Evolutionary conservation across 2,329 filamentous ascomycete genomes (phyloP).

Genomic region (Epichloe uncinata): DNA sequence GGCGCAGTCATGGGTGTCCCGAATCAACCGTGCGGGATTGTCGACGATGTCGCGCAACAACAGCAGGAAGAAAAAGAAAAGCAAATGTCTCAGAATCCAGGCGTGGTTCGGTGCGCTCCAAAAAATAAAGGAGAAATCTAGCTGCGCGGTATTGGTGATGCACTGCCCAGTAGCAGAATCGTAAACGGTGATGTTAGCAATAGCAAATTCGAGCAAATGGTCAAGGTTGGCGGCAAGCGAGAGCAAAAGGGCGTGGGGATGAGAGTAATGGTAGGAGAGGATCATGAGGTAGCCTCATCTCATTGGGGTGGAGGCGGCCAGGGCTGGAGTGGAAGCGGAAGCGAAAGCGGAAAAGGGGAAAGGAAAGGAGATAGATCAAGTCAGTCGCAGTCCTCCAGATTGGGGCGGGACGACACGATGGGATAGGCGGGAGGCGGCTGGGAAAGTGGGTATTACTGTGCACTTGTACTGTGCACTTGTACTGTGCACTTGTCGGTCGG

Average conservation of each 20-base stretch:
- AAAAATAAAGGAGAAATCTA: not conserved
- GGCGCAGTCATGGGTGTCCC: not conserved
- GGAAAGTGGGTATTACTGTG: too few species aligned
- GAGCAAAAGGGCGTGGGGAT: not conserved
- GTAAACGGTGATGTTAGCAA: not conserved
- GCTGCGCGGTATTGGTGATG: not conserved
- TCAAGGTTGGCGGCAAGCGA: not conserved
- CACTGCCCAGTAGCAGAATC: not conserved
- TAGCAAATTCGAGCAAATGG: not conserved
- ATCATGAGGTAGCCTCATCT: not conserved
- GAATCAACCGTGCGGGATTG: not conserved
- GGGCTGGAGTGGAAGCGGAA: not conserved
- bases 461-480: too few species aligned
- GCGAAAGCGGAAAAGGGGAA: not conserved
- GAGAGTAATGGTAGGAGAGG: not conserved
- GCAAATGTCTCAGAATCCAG: not conserved
- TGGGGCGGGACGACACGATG: too few species aligned
- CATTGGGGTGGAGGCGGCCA: not conserved
- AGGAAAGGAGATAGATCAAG: conserved; percentile 5
- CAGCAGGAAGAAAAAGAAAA: not conserved
- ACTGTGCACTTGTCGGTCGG: too few species aligned
- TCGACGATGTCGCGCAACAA: not conserved
- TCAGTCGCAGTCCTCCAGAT: too few species aligned
- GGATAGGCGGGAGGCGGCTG: too few species aligned
- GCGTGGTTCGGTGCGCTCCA: not conserved